Conservation (phyloP, 2,329 filamentous ascomycete genomes). For the Escovopsis weberi region DNA sequence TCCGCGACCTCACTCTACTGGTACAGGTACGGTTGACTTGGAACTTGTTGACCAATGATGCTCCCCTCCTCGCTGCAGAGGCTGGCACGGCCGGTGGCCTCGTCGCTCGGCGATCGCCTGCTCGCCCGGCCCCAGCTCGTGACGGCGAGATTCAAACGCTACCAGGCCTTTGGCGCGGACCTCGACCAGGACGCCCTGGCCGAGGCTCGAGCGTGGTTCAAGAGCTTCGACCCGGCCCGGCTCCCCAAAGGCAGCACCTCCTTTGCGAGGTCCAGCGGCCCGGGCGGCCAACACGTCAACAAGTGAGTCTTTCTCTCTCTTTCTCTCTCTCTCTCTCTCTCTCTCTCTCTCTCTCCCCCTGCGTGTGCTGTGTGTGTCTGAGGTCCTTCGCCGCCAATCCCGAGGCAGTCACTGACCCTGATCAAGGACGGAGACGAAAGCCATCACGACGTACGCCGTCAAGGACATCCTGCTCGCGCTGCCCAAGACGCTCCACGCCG, state of each 20-base stretch:
- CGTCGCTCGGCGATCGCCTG: background rate
- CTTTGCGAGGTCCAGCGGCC: constrained; percentile 44
- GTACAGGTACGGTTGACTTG: too few species aligned
- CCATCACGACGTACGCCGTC: constrained; percentile 37
- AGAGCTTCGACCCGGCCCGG: constrained; percentile 25
- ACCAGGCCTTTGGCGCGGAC: constrained; percentile 33
- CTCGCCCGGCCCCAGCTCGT: too few species aligned
- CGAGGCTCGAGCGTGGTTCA: constrained; percentile 38
- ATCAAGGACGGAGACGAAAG: constrained; percentile 44
- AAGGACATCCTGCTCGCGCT: constrained; percentile 29
- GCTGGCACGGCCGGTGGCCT: background rate
- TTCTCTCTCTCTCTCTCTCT: too few species aligned
- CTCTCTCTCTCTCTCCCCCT: background rate
- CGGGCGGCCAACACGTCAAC: constrained; percentile 48
- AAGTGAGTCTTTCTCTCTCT: constrained; percentile 28
- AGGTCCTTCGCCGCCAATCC: background rate
- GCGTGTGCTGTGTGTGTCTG: background rate
- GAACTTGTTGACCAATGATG: too few species aligned
- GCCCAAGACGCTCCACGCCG: constrained; percentile 31
- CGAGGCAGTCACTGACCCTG: background rate
- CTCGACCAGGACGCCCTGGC: constrained; percentile 35
- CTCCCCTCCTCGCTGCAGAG: too few species aligned
- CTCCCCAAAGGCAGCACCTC: constrained; percentile 38
- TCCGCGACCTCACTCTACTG: too few species aligned
- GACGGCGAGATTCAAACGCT: constrained; percentile 18